Evolutionary conservation across 2,329 filamentous ascomycete species (phyloP), one percentile per base, ranked within the genome.

Genomic region (Pseudogymnoascus sp.): DNA sequence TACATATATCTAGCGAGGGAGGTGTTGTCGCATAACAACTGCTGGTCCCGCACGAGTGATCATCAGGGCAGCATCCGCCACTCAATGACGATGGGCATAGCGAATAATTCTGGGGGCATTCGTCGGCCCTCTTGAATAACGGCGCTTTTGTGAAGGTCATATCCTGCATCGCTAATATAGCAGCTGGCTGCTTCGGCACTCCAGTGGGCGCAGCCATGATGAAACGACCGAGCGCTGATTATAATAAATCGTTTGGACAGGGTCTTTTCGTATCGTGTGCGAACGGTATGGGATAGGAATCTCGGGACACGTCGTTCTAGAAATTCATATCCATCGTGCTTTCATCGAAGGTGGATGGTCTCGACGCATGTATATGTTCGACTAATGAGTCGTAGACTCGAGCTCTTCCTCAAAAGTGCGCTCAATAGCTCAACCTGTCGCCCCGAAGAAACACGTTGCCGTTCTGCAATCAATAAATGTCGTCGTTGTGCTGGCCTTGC

Each of bases 21-120:
- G 72, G 76, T 0, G 78, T 78, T 4, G 78, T 79, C 10, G 77
- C 77, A 66, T 75, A 76, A 63, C 80, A 82, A 36, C 77, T 78
- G 35, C 77, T 72, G 48, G 72, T 73, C 2, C 72, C 79, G 69
- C 82, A 84, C 3, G 72, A 72, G 66, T 81, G 84, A 39, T 74
- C 69, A 4, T 75, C 69, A 1, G 80, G 79, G 64, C 70, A 72
- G 60, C 70, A 72, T 15, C 69, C 70, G 39, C 70, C 70, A 55
- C 66, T 66, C 58, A 72, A 52, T 13, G 68, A 69, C 25, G 67
- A 59, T 18, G 70, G 67, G 40, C 70, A 72, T 27, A 69, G 18
- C 52, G 67, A 61, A 59, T 66, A 71, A 27, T 66, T 65, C 12
- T 58, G 39, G 25, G 67, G 67, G 64, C 70, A 72, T 58, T 64